Evolutionary conservation across 1,284 basidiomycete genomes (phyloP), one percentile per base, ranked within the genome.

Genomic region (Puccinia novopanici): DNA sequence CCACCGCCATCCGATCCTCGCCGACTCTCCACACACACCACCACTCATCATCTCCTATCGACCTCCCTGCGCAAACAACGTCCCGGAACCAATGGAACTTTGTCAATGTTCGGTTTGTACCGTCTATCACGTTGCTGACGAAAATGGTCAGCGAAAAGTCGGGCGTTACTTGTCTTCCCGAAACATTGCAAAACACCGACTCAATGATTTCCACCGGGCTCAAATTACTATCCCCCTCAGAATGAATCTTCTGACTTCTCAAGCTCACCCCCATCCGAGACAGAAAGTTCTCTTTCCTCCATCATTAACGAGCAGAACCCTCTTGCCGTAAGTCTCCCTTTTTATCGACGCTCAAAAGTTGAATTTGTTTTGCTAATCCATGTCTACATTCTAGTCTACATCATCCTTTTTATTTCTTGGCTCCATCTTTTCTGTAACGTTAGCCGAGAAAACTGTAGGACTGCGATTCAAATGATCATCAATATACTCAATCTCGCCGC

Each of bases 351-450:
- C 54, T 24, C 54, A 57, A 57, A 57, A 24, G 6, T 24, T n/a
- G 5, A 13, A n/a, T n/a, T n/a, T n/a, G n/a, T n/a, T n/a, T n/a
- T n/a, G n/a, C n/a, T n/a, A n/a, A 57, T 57, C n/a, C 54, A 8
- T 57, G 54, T n/a, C 27, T 57, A 57, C 17, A 57, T 57, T 24
- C 54, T 24, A 74, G 71, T 59, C 2, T 74, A 59, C 37, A 19
- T 59, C 3, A 50, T 59, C 37, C 37, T 74, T 40, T 59, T 55
- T 48, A 34, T 74, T 42, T 59, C 54, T 5, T 78, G 75, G 75
- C 75, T 78, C 22, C 50, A 78, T 59, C 50, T 70, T 15, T 78
- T 78, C 30, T 78, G 75, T 57, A 70, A 70, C 45, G 27, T 78
- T 30, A 78, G 75, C 55, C 48, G 55, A 4, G 63, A 78, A 55